These are phyloP conservation scores for Smithsoniella earleae DNA, from an alignment of 163 green algal genomes.

Conservation along the genomic window DNA sequence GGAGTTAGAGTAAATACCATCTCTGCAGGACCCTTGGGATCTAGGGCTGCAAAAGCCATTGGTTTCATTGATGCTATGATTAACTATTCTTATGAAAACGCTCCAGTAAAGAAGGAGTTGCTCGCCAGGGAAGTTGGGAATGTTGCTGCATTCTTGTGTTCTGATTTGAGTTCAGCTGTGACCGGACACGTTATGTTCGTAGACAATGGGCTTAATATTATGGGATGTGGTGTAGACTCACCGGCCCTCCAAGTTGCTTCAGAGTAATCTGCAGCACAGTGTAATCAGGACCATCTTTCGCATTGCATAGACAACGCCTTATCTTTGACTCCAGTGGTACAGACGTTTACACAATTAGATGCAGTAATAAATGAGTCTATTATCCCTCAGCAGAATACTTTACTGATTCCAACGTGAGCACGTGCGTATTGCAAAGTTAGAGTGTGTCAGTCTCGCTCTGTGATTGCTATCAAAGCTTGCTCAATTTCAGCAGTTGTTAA, in stretches of 20 bases:
- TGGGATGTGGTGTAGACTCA: slow-evolving; percentile 75
- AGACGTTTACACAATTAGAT: too few relatives aligned
- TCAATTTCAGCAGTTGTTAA: slow-evolving; percentile 77
- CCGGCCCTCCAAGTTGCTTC: slow-evolving; percentile 28
- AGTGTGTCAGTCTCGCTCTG: slow-evolving; percentile 71
- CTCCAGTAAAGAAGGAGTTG: slow-evolving; percentile 89
- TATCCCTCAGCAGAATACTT: too few relatives aligned
- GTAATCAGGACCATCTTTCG: too few relatives aligned
- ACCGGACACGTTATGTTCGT: slow-evolving; percentile 85
- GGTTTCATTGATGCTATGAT: slow-evolving; percentile 99
- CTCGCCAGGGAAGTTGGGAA: slow-evolving; percentile 77
- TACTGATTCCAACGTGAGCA: too few relatives aligned
- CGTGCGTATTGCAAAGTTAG: too few relatives aligned
- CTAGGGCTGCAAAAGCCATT: slow-evolving; percentile 91
- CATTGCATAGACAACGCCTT: too few relatives aligned
- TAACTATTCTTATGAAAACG: slow-evolving; percentile 93
- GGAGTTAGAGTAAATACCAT: slow-evolving; percentile 94
- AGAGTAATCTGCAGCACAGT: too few relatives aligned
- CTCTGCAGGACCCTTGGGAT: slow-evolving; percentile 86
- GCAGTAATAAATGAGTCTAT: too few relatives aligned
- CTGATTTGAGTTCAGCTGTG: slow-evolving; percentile 80
- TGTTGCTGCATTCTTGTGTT: slow-evolving; percentile 86
- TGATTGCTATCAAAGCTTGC: slow-evolving; percentile 80
- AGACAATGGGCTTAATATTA: slow-evolving; percentile 93
- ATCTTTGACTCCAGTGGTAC: too few relatives aligned